Base-by-base conservation (phyloP, 2,329 filamentous ascomycete species). In the Pestalotiopsis sp. region DNA sequence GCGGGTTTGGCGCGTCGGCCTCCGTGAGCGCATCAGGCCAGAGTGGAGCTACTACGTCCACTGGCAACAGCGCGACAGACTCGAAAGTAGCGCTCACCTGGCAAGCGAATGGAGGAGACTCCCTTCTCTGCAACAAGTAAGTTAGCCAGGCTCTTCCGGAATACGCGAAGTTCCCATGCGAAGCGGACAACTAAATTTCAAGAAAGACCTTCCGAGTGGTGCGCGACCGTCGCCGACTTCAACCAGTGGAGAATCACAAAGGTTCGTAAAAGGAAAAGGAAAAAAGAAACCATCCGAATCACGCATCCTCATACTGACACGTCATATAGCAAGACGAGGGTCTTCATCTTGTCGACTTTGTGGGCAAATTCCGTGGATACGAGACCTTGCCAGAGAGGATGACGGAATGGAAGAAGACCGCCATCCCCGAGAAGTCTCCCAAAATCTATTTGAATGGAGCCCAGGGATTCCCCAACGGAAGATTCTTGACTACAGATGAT, bases 91-190 rank as follows among this genome's bases (percentile, higher is more conserved):
- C 62, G 2, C 38, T 49, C 13, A 65, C 62, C 2, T 65, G 62
- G 62, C 62, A 65, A 27, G 62, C 62, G 13, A 65, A 65, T 31
- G 62, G 62, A n/a, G 62, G 62, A 14, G 62, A 65, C 13, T 27
- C 62, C 14, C 23, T 65, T 2, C 41, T 65, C 5, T 65, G 39
- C 41, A 65, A 56, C 14, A 56, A 56, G 62, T 65, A 13, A n/a
- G 62, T 65, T 3, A 1, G 11, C 20, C 12, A 31, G 4, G 7
- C 2, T 17, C 12, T 27, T 9, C 7, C 14, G 1, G 27, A 17
- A 14, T 36, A 27, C 4, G 4, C 58, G 3, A 17, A 9, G 27
- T 1, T 11, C 31, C 9, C 4, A 27, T 3, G 9, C 11, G n/a
- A 27, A 4, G 23, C 4, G 13, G 1, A 23, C 0, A 27, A 4